A percentile compares a stretch with the other conserved stretches of the same genome.
phyloP scores from a whole-genome alignment of 2,329 filamentous ascomycete genomes.

The Bipolaris victoriae region DNA sequence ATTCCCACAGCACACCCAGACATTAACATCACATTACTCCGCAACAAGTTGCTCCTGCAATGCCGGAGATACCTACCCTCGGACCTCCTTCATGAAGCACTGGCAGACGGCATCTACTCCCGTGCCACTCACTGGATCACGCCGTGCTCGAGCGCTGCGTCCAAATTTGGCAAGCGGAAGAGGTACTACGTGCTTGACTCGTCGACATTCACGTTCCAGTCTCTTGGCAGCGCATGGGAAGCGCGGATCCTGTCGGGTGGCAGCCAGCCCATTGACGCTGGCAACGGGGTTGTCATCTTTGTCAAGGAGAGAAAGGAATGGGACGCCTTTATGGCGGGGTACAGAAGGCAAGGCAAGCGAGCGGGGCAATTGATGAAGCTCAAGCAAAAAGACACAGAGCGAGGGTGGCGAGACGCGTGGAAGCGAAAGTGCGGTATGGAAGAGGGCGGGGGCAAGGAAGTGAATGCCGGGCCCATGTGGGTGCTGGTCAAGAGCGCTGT shows the following conservation, averaged over 20 bases:
- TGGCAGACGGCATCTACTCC: slow-evolving; percentile 35
- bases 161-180: slow-evolving; percentile 28
- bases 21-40: slow-evolving; percentile 35
- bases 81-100: slow-evolving; percentile 25
- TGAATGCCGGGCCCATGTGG: slow-evolving; percentile 37
- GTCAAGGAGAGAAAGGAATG: slow-evolving; percentile 34
- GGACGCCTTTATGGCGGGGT: slow-evolving; percentile 32
- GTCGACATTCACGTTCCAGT: slow-evolving; percentile 26
- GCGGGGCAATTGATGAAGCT: slow-evolving; percentile 29
- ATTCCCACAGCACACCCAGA: slow-evolving; percentile 31
- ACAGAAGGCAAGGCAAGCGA: slow-evolving; percentile 30
- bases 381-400: slow-evolving; percentile 29
- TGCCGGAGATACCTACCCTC: slow-evolving; percentile 30
- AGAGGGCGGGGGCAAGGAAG: slow-evolving; percentile 27
- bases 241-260: slow-evolving; percentile 29
- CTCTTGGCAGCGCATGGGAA: slow-evolving; percentile 29
- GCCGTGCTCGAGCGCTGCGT: slow-evolving; percentile 21
- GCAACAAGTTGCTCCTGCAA: slow-evolving; percentile 35
- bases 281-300: slow-evolving; percentile 34
- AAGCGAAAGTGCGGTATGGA: slow-evolving; percentile 33
- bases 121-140: slow-evolving; percentile 34
- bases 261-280: slow-evolving; percentile 32
- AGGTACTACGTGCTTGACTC: slow-evolving; percentile 35
- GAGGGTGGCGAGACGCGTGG: slow-evolving; percentile 33
- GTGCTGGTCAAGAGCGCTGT: slow-evolving; percentile 36